Conservation (phyloP, 139 green algal genomes). For the Chlamydomonas asymmetrica region DNA sequence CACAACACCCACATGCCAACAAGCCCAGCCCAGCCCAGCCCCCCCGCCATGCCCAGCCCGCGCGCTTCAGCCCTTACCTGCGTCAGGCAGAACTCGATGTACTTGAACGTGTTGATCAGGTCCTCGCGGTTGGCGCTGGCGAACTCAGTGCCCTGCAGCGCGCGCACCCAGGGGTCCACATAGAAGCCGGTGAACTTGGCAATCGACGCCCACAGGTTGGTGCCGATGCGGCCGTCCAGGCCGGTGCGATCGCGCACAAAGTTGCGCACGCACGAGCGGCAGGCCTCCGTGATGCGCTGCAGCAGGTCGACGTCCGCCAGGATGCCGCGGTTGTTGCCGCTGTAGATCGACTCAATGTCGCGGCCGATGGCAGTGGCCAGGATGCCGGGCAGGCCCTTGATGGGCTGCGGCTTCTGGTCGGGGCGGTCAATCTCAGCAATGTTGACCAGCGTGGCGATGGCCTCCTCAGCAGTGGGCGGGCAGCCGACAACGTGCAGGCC, state of each 20-base stretch:
- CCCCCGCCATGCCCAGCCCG: neutral
- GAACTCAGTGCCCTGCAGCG: slow-evolving; percentile 79
- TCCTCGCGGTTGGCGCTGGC: slow-evolving; percentile 72
- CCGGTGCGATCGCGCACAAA: slow-evolving; percentile 91
- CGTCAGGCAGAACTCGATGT: slow-evolving; percentile 95
- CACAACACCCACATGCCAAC: too few species aligned
- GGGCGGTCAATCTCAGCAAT: slow-evolving; percentile 96
- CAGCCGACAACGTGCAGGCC: slow-evolving; percentile 95
- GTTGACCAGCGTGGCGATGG: slow-evolving; percentile 96
- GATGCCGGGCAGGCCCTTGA: slow-evolving; percentile 89
- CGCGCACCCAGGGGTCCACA: slow-evolving; percentile 77
- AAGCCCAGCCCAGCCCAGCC: neutral
- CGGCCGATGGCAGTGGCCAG: slow-evolving; percentile 82
- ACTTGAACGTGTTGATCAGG: slow-evolving; percentile 88
- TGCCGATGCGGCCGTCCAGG: slow-evolving; percentile 67
- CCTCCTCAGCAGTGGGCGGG: slow-evolving; percentile 90
- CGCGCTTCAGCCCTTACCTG: slow-evolving; percentile 54
- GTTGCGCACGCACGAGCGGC: slow-evolving; percentile 69
- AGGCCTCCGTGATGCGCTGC: slow-evolving; percentile 88
- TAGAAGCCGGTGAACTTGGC: slow-evolving; percentile 73
- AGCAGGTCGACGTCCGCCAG: slow-evolving; percentile 90
- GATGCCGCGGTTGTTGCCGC: slow-evolving; percentile 62
- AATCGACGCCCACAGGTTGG: slow-evolving; percentile 56
- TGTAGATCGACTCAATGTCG: slow-evolving; percentile 96
- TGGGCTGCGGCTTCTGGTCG: slow-evolving; percentile 79